These are phyloP conservation scores for Syzygium jambos DNA, from an alignment of 345 rosid genomes.

Conservation along the genomic window DNA sequence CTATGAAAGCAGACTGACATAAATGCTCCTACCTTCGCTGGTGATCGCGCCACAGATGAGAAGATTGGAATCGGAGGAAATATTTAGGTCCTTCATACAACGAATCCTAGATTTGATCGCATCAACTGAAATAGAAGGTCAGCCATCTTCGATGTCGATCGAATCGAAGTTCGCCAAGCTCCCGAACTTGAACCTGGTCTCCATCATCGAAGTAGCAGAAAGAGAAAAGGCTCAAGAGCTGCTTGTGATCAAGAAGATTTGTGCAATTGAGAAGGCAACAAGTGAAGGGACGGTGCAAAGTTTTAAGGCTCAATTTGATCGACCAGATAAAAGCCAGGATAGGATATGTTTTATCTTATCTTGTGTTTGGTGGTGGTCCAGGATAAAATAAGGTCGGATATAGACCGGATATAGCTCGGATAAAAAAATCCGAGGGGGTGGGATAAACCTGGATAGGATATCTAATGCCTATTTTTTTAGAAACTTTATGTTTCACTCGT, in stretches of 20 bases:
- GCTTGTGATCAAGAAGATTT: not conserved
- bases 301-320: too few species aligned
- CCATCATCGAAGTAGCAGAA: not conserved
- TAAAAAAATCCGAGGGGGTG: too few species aligned
- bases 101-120: not conserved
- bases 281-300: fast-evolving
- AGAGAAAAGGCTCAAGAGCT: not conserved
- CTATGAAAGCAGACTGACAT: not conserved
- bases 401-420: too few species aligned
- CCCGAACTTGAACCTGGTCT: not conserved
- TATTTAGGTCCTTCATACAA: not conserved
- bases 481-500: too few species aligned
- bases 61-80: not conserved
- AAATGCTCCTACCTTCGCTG: not conserved
- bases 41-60: too few species aligned
- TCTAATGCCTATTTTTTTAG: too few species aligned
- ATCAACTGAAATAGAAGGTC: not conserved
- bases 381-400: too few species aligned
- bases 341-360: too few species aligned
- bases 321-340: too few species aligned
- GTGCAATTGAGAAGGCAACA: not conserved
- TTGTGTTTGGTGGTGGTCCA: too few species aligned
- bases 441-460: too few species aligned
- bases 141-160: not conserved
- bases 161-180: not conserved